Conservation (phyloP, 2,329 filamentous ascomycete genomes). For the Dactylellina leptospora region DNA sequence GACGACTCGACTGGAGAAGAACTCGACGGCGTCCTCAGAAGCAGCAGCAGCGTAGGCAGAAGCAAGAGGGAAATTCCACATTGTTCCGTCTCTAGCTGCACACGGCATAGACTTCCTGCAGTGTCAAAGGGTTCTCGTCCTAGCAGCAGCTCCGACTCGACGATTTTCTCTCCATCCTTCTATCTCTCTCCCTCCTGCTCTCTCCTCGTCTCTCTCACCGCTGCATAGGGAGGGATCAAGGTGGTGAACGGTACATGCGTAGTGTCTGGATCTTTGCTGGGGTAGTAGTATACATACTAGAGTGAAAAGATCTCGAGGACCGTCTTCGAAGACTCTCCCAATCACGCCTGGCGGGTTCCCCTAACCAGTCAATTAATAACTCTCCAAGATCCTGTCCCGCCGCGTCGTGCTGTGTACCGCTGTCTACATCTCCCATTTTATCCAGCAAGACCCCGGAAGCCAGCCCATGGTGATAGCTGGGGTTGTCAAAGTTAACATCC, state of each 20-base stretch:
- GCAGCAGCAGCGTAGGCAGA: conserved; percentile 34
- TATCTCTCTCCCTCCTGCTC: conserved; percentile 10
- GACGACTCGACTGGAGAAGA: conserved; percentile 40
- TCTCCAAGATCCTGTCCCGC: conserved; percentile 46
- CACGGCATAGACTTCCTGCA: conserved; percentile 52
- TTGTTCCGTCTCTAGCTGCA: conserved; percentile 51
- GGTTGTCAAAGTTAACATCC: conserved; percentile 34
- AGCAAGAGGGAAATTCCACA: conserved; percentile 43
- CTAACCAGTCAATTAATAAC: conserved; percentile 41
- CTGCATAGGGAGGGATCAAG: conserved; percentile 51
- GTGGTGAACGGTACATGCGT: conserved; percentile 29
- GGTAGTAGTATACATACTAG: background rate
- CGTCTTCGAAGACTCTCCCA: background rate
- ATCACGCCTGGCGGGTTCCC: background rate
- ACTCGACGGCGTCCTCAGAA: conserved; percentile 45
- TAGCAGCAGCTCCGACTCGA: conserved; percentile 23
- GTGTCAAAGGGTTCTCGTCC: conserved; percentile 25
- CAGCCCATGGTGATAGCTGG: conserved; percentile 48
- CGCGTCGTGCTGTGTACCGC: conserved; percentile 46
- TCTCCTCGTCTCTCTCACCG: background rate
- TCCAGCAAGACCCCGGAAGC: conserved; percentile 44
- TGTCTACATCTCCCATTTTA: conserved; percentile 45
- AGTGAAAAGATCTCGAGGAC: background rate
- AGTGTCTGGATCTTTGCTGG: conserved; percentile 27
- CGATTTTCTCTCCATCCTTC: conserved; percentile 5